A percentile compares a stretch with the other conserved stretches of the same genome.
phyloP scores from a whole-genome alignment of 2,329 filamentous ascomycete genomes.

The Colletotrichum endophyticum region DNA sequence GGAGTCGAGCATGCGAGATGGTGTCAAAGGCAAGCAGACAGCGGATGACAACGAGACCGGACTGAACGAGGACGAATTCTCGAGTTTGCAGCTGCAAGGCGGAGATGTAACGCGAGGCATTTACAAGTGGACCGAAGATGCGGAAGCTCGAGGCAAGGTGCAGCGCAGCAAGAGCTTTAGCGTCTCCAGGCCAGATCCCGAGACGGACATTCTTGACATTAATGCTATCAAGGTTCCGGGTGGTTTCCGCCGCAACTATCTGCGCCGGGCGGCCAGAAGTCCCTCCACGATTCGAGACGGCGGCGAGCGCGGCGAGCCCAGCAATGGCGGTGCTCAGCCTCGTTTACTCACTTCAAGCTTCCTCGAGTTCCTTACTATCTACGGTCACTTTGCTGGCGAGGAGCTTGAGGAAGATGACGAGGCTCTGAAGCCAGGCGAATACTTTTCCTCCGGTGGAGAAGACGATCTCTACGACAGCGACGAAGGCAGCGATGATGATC shows the following conservation, averaged over 20 bases:
- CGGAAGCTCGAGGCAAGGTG: conserved; percentile 70
- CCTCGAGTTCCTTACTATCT: conserved; percentile 92
- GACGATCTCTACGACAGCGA: conserved; percentile 54
- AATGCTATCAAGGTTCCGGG: conserved; percentile 91
- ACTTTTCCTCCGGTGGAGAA: conserved; percentile 82
- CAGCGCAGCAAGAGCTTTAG: conserved; percentile 90
- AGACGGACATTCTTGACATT: conserved; percentile 83
- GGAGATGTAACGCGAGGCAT: conserved; percentile 95
- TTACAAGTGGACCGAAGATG: conserved; percentile 95
- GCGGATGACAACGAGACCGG: conserved; percentile 40
- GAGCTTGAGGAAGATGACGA: conserved; percentile 97
- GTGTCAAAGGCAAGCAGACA: conserved; percentile 59
- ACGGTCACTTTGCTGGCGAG: conserved; percentile 97
- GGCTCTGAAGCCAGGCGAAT: conserved; percentile 83
- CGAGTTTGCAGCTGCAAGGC: conserved; percentile 89
- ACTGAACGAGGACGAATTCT: conserved; percentile 82
- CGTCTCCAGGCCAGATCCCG: conserved; percentile 76
- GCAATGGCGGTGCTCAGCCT: conserved; percentile 46
- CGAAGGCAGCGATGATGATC: conserved; percentile 63
- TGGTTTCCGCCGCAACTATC: conserved; percentile 89
- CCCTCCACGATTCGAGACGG: conserved; percentile 49
- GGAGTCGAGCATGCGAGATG: conserved; percentile 47
- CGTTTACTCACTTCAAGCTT: conserved; percentile 89
- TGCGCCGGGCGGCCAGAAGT: conserved; percentile 76
- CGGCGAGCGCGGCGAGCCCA: conserved; percentile 39